Conservation (phyloP, 2,329 filamentous ascomycete genomes). For the Cladophialophora chaetospira region DNA sequence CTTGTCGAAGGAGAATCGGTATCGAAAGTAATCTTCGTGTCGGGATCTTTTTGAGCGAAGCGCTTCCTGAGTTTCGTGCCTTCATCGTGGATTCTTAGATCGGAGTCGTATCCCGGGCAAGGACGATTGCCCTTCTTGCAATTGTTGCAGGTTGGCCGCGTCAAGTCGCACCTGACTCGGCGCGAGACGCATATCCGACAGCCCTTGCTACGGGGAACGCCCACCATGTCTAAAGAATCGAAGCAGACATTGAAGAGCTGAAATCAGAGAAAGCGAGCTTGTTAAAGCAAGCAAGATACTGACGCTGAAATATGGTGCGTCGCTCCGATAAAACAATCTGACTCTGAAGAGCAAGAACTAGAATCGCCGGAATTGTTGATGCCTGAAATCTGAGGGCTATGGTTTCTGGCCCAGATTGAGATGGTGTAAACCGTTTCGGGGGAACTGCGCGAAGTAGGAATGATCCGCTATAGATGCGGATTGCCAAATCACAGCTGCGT, state of each 20-base stretch:
- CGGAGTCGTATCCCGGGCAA: slow-evolving; percentile 39
- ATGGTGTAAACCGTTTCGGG: background rate
- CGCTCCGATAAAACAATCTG: no score
- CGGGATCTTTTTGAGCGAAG: slow-evolving; percentile 28
- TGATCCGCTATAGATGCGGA: background rate
- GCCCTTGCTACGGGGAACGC: slow-evolving; percentile 46
- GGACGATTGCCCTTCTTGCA: slow-evolving; percentile 37
- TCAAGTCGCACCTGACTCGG: slow-evolving; percentile 42
- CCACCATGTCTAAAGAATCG: slow-evolving; percentile 40
- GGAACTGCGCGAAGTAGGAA: background rate
- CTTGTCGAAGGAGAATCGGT: slow-evolving; percentile 36
- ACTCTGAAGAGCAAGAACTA: no score
- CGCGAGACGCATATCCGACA: slow-evolving; percentile 45
- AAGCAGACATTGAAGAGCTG: slow-evolving; percentile 7
- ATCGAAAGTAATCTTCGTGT: slow-evolving; percentile 24
- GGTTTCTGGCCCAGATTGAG: background rate
- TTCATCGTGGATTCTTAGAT: slow-evolving; percentile 44
- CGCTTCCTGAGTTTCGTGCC: slow-evolving; percentile 39
- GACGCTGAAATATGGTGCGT: no score
- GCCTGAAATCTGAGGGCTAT: background rate
- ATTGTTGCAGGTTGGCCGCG: slow-evolving; percentile 33
- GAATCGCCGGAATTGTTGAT: background rate
- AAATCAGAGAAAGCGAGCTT: background rate
- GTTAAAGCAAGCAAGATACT: no score
- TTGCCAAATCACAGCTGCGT: background rate